phyloP scores from a whole-genome alignment of 78 protist genomes.

The Tieghemostelium lacteum region DNA sequence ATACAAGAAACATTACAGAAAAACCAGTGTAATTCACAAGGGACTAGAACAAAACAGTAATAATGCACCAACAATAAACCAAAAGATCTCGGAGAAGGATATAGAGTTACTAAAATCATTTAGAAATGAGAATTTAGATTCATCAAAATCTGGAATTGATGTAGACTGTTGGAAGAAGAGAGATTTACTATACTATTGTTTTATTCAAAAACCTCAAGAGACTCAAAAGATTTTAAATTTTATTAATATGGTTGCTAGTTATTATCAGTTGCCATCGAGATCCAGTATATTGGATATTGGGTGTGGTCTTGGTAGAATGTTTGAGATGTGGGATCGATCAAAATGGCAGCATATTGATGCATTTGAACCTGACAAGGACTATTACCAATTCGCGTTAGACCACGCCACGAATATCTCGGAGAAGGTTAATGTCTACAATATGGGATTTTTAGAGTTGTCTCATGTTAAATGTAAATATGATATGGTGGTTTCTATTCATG shows the following conservation, averaged over 20 bases:
- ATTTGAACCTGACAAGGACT: constrained; percentile 56
- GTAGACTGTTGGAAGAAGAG: constrained; percentile 49
- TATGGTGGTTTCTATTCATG: constrained; percentile 17
- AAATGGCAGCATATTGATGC: constrained; percentile 53
- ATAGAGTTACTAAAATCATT: neutral
- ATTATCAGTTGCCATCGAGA: neutral
- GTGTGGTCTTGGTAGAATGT: constrained; percentile 67
- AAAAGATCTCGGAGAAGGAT: neutral
- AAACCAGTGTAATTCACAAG: neutral
- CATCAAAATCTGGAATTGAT: neutral
- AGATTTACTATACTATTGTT: constrained; percentile 55
- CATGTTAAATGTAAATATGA: neutral
- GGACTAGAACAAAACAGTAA: neutral
- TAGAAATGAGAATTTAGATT: neutral
- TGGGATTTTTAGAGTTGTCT: constrained; percentile 35
- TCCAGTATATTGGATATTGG: constrained; percentile 39
- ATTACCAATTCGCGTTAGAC: constrained; percentile 23
- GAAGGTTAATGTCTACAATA: constrained; percentile 12
- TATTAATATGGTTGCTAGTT: neutral
- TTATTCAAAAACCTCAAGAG: constrained; percentile 53
- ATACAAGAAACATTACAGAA: neutral
- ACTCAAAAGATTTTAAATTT: constrained; percentile 13
- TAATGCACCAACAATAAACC: neutral
- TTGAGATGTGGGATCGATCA: constrained; percentile 3
- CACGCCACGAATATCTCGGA: constrained; percentile 31